phyloP scores from a whole-genome alignment of 2,329 filamentous ascomycete species.

The Colletotrichum cuscutae region DNA sequence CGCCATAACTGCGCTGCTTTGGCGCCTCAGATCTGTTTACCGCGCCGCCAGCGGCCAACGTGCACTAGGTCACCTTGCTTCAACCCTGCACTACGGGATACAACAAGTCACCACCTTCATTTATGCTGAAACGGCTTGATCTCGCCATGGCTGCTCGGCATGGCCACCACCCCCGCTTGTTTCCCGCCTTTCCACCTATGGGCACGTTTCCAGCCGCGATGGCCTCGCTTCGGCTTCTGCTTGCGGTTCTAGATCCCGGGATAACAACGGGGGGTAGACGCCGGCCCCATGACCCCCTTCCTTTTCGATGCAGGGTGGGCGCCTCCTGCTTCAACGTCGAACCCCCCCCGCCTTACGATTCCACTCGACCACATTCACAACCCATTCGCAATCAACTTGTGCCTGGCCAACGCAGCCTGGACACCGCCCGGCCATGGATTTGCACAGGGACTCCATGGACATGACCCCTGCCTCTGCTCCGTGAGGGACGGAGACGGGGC shows the following conservation, averaged over 20 bases:
- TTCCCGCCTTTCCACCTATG: conserved; percentile 24
- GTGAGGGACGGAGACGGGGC: conserved; percentile 18
- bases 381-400: not conserved
- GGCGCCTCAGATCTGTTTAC: not conserved
- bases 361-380: not conserved
- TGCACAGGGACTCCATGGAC: conserved; percentile 20
- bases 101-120: conserved; percentile 28
- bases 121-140: conserved; percentile 34
- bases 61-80: not conserved
- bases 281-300: conserved; percentile 10
- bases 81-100: conserved; percentile 29
- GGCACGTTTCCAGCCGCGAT: conserved; percentile 27
- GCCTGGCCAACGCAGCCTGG: not conserved
- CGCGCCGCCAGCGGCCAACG: not conserved
- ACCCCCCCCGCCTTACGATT: not conserved
- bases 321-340: conserved; percentile 31
- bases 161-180: conserved; percentile 27
- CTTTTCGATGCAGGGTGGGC: conserved; percentile 2
- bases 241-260: conserved; percentile 17
- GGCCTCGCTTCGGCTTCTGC: conserved; percentile 11
- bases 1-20: not conserved
- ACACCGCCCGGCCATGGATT: conserved; percentile 24
- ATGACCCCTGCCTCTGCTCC: conserved; percentile 8
- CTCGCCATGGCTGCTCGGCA: conserved; percentile 23
- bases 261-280: not conserved